Base-by-base conservation (phyloP, 2,329 filamentous ascomycete species). In the Metarhizium anisopliae region DNA sequence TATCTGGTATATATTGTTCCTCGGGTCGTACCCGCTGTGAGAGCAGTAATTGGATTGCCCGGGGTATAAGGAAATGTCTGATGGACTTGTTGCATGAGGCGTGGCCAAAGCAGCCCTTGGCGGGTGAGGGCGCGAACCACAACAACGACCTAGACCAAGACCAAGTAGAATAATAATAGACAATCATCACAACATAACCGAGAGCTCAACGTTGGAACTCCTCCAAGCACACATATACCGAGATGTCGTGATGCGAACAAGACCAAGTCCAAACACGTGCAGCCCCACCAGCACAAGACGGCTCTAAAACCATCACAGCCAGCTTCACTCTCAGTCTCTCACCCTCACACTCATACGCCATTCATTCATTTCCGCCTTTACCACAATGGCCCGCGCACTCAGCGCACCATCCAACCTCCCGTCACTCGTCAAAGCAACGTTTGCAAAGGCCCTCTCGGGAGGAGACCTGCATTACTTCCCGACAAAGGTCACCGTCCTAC, bases 401-500 rank as follows among this genome's bases (percentile, higher is more conserved):
- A 18, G 10, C 2, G 43, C 69, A 1, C 78, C 78, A 0, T 56
- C 66, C 2, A 76, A 77, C 56, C 74, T 84, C 1, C 78, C 79
- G 1, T 71, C 73, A 2, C 74, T 83, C 14, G 78, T 83, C 56
- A 74, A 71, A 53, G 56, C 71, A 1, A 70, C 77, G 3, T 83
- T 83, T 63, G 62, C 67, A 54, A 74, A 72, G 50, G 80, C 81
- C 18, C 71, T 69, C 11, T 65, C 69, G 11, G 73, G 68, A 55
- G 77, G 77, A 54, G 77, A 82, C 58, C 64, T 84, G 54, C 72
- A 71, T 51, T 83, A 79, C 62, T 83, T 77, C 64, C 73, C 77
- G 49, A 82, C 80, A 2, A 74, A 81, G 56, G 81, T 78, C 49
- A 67, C 75, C 4, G 60, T 82, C 51, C 63, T 83, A 50, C 67